Percentiles rank a stretch among this genome's conserved stretches.
phyloP scores from a whole-genome alignment of 495 filamentous ascomycete genomes.

The Penicillium angulare region DNA sequence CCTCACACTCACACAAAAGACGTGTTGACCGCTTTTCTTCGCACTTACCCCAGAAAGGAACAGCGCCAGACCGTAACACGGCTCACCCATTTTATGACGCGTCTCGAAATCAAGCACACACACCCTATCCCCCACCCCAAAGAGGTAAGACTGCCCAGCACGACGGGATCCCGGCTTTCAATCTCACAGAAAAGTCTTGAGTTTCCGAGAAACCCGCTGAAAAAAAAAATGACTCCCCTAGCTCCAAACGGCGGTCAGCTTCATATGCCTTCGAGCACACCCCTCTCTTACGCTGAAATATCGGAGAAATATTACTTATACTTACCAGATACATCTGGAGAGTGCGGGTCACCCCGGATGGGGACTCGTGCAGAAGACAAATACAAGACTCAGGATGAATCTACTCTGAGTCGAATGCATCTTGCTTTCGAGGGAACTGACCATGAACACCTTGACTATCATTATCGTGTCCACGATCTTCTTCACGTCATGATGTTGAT shows the following conservation, averaged over 20 bases:
- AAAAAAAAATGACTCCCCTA: too few relatives aligned
- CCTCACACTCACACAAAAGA: too few relatives aligned
- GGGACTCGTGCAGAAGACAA: too few relatives aligned
- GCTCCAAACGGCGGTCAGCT: slow-evolving; percentile 19
- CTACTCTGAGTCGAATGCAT: too few relatives aligned
- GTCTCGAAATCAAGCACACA: slow-evolving; percentile 2
- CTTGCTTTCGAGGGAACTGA: background rate
- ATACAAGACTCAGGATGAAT: too few relatives aligned
- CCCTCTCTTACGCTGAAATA: background rate
- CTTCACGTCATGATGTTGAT: background rate
- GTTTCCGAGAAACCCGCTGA: slow-evolving; percentile 28
- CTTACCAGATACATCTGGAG: background rate
- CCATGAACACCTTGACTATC: background rate
- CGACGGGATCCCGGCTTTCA: background rate
- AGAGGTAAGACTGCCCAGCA: background rate
- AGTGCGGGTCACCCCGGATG: slow-evolving; percentile 3
- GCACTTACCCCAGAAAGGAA: slow-evolving; percentile 7
- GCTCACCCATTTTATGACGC: slow-evolving; percentile 19
- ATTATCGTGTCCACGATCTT: background rate
- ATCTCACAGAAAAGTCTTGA: background rate
- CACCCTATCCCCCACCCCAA: background rate
- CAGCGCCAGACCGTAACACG: slow-evolving; percentile 9
- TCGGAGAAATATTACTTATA: slow-evolving; percentile 9
- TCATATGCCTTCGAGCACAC: too few relatives aligned
- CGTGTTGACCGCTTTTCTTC: slow-evolving; percentile 21